These are phyloP conservation scores for Malassezia restricta DNA, from an alignment of 1,284 basidiomycete species.

Conservation along the genomic window DNA sequence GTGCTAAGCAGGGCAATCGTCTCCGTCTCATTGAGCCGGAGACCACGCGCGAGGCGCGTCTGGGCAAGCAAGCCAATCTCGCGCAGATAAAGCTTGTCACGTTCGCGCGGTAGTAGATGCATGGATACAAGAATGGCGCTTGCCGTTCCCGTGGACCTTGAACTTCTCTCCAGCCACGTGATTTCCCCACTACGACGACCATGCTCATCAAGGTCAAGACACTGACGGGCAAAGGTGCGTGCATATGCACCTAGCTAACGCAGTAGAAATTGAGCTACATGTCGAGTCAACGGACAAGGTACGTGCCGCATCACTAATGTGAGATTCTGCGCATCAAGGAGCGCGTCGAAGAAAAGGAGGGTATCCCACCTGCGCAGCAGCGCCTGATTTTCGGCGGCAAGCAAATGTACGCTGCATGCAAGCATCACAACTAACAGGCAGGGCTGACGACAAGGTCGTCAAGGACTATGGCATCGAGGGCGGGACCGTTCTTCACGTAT, in stretches of 20 bases:
- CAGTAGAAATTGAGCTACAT: slow-evolving; percentile 75
- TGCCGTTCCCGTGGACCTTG: background rate
- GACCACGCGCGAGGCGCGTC: slow-evolving; percentile 78
- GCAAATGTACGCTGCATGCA: slow-evolving; percentile 66
- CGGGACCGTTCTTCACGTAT: slow-evolving; percentile 44
- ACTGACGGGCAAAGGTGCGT: slow-evolving; percentile 73
- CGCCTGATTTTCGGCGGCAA: slow-evolving; percentile 86
- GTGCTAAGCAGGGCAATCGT: slow-evolving; percentile 77
- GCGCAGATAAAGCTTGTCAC: slow-evolving; percentile 40
- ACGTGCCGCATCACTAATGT: slow-evolving; percentile 24
- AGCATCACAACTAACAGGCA: background rate
- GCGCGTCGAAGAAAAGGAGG: slow-evolving; percentile 96
- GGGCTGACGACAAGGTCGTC: slow-evolving; percentile 43
- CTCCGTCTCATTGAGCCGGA: slow-evolving; percentile 75
- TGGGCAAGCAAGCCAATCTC: slow-evolving; percentile 60
- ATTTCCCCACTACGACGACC: slow-evolving; percentile 1
- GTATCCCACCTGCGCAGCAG: slow-evolving; percentile 93
- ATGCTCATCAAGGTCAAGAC: slow-evolving; percentile 55
- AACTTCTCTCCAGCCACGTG: background rate
- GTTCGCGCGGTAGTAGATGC: slow-evolving; percentile 42
- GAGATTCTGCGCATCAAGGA: slow-evolving; percentile 94
- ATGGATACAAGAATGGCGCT: slow-evolving; percentile 10
- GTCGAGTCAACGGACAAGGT: slow-evolving; percentile 85
- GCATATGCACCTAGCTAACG: background rate
- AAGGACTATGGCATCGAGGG: slow-evolving; percentile 44